Percentiles rank a stretch among this genome's conserved stretches.
These are phyloP conservation scores for Amanita thiersii DNA, from an alignment of 768 basidiomycete genomes.

Conservation along the genomic window DNA sequence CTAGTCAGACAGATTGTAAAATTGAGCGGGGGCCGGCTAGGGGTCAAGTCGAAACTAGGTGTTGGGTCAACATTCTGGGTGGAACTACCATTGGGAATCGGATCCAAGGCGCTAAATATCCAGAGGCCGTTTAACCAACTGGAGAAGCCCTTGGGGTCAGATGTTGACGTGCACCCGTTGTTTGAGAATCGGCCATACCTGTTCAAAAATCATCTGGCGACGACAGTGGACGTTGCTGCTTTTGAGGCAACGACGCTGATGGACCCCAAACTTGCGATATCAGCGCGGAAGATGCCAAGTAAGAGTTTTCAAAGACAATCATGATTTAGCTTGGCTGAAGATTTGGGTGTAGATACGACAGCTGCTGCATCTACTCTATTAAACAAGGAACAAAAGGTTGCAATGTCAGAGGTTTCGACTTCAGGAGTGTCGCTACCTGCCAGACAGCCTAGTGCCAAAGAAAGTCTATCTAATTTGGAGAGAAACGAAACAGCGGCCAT, in stretches of 20 bases:
- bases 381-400: no score
- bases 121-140: background rate
- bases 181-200: slow-evolving; percentile 19
- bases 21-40: slow-evolving; percentile 64
- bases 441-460: no score
- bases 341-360: no score
- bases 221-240: slow-evolving; percentile 22
- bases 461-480: no score
- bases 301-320: no score
- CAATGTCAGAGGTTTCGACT: no score
- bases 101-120: slow-evolving; percentile 36
- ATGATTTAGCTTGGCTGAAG: no score
- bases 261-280: background rate
- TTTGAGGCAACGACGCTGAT: slow-evolving; percentile 17
- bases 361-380: no score
- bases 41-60: slow-evolving; percentile 53
- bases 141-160: background rate
- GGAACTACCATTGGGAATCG: slow-evolving; percentile 71
- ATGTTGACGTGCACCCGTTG: slow-evolving; percentile 12
- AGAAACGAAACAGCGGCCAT: no score
- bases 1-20: slow-evolving; percentile 76
- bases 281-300: background rate
- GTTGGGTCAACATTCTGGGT: slow-evolving; percentile 88
- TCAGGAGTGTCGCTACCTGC: no score
- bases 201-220: slow-evolving; percentile 16